Evolutionary conservation across 805 yeast species (phyloP), one percentile per base, ranked within the genome.

Genomic region (Teunomyces kruisii): DNA sequence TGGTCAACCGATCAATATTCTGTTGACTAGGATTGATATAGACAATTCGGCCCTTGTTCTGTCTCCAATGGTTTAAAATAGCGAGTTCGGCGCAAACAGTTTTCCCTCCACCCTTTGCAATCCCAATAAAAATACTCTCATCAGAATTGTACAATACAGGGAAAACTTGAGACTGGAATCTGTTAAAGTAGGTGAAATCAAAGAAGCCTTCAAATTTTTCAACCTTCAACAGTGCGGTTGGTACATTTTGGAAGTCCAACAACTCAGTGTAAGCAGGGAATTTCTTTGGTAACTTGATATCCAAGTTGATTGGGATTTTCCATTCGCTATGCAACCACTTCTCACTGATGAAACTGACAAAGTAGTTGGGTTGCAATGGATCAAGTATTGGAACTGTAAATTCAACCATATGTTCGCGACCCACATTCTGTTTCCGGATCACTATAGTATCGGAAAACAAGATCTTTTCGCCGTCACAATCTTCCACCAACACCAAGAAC

Each of bases 291-390:
- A 81, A 42, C 28, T 65, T 69, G 43, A 86, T 51, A 16, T 68
- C 58, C 27, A 72, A 67, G 48, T 88, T 65, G 45, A 80, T 62
- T 0, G 96, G 88, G 1, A 77, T 59, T 47, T 77, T 79, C 49
- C 75, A 70, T 44, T 79, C 87, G 46, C 89, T 80, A 49, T 88
- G 91, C 4, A 90, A 65, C 99, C 98, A 94, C 47, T 75, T 80
- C 46, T 91, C 96, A 46, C 96, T 88, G 2, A 86, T 64, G 9
- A 91, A 61, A 0, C 85, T 73, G 4, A 90, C 75, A 61, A 86
- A 88, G 51, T 85, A 82, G 53, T 81, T 83, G 0, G 97, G 96
- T 30, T 75, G 78, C 1, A 62, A 37, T 1, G 91, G 86, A 4
- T 78, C 81, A 4, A 67, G 44, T 0, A 83, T 45, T 0, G 86